Percentiles rank a stretch among this genome's conserved stretches.
These are phyloP conservation scores for Aspergillus sp. DNA, from an alignment of 2,329 filamentous ascomycete genomes.

Conservation along the genomic window DNA sequence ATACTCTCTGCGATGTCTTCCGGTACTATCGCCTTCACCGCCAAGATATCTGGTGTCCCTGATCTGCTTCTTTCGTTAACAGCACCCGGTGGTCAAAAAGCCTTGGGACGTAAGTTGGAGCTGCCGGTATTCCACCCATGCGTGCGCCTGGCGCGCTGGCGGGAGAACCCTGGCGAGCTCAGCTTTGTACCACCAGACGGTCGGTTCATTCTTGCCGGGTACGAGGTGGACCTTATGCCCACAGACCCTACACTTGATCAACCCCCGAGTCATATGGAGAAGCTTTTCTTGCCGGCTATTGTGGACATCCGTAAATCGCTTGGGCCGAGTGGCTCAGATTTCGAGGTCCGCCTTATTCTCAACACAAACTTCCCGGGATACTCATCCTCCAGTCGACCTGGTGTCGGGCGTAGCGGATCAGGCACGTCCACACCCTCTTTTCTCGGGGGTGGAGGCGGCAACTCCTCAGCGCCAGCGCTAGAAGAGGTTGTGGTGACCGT, in stretches of 20 bases:
- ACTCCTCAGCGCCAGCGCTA: slow-evolving; percentile 61
- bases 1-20: slow-evolving; percentile 84
- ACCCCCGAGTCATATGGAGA: slow-evolving; percentile 56
- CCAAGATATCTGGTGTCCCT: slow-evolving; percentile 91
- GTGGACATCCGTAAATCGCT: slow-evolving; percentile 81
- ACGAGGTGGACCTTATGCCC: slow-evolving; percentile 88
- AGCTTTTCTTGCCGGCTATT: slow-evolving; percentile 76
- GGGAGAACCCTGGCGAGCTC: slow-evolving; percentile 83
- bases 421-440: slow-evolving; percentile 53
- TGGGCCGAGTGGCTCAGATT: slow-evolving; percentile 74
- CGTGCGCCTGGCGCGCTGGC: slow-evolving; percentile 86
- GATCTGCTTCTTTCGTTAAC: slow-evolving; percentile 82
- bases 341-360: slow-evolving; percentile 78
- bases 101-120: slow-evolving; percentile 73
- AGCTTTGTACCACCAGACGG: slow-evolving; percentile 96
- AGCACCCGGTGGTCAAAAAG: slow-evolving; percentile 77
- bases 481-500: slow-evolving; percentile 78
- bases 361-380: slow-evolving; percentile 65
- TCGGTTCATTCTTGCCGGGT: slow-evolving; percentile 87
- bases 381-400: slow-evolving; percentile 43
- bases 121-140: slow-evolving; percentile 95
- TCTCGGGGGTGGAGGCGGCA: slow-evolving; percentile 53
- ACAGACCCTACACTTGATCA: slow-evolving; percentile 61
- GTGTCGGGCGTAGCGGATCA: slow-evolving; percentile 41
- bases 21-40: slow-evolving; percentile 91